Evolutionary conservation across 306 rosid species (phyloP).

Genomic region (Notholithocarpus densiflorus): DNA sequence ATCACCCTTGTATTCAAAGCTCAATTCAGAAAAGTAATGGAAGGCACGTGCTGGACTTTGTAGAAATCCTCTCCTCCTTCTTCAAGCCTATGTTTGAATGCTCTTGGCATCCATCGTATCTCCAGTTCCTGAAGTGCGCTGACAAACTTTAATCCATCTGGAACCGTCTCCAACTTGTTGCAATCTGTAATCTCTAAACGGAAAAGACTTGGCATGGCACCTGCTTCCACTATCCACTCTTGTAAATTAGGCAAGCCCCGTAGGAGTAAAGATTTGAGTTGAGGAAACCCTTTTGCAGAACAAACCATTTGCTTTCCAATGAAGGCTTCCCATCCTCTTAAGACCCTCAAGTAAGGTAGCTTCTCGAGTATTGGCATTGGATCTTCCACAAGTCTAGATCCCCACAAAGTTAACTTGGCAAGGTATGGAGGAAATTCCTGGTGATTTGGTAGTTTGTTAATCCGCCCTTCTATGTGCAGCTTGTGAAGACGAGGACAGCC

Average conservation of each 20-base stretch:
- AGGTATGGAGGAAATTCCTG: conserved; percentile 17
- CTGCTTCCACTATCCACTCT: conserved; percentile 47
- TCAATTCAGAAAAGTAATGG: neutral
- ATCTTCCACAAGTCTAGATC: conserved; percentile 32
- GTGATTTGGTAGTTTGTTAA: conserved; percentile 14
- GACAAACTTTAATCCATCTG: conserved; percentile 42
- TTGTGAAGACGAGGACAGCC: conserved; percentile 48
- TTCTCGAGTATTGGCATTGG: conserved; percentile 39
- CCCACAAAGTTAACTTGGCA: conserved; percentile 37
- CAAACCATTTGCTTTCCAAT: conserved; percentile 36
- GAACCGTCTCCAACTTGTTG: conserved; percentile 34
- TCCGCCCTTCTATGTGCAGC: conserved; percentile 25
- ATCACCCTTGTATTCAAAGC: neutral
- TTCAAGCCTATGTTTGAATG: conserved; percentile 32
- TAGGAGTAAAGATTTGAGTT: conserved; percentile 32
- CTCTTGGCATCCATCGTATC: conserved; percentile 35
- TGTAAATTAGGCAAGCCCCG: conserved; percentile 20
- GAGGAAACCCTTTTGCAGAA: conserved; percentile 43
- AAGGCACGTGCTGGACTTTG: conserved; percentile 50
- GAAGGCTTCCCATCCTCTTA: conserved; percentile 35
- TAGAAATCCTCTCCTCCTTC: conserved; percentile 39
- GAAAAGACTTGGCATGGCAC: conserved; percentile 31
- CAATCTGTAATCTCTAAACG: conserved; percentile 23
- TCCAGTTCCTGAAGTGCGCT: conserved; percentile 31
- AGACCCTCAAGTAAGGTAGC: conserved; percentile 40